Evolutionary conservation across 2,329 filamentous ascomycete genomes (phyloP), one percentile per base, ranked within the genome.

Genomic region (Clonostachys sp.): DNA sequence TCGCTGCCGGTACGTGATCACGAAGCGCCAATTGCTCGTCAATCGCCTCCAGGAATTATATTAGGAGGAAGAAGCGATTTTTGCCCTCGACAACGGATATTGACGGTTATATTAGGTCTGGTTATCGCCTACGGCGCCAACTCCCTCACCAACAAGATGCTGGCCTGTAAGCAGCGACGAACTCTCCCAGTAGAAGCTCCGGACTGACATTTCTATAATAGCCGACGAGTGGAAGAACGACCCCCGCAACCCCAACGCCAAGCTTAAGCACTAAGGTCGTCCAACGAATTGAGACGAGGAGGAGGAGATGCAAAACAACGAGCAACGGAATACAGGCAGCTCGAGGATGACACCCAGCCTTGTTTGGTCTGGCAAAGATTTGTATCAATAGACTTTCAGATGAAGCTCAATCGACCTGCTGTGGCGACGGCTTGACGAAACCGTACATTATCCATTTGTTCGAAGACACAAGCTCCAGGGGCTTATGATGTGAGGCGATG

Each of bases 151-250:
- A 87, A 80, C 68, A 74, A 81, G 61, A 80, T 95, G 76, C 84
- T 86, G 75, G 75, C 82, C 68, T 81, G 92, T 97, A 83, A 55
- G 71, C 36, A 39, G 7, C 36, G 36, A 39, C 17, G 17, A 39
- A 39, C 14, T 39, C 8, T 12, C 12, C 17, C 10, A 17, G 42
- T 16, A 14, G 41, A n/a, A 16, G 16, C 18, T 24, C 16, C 42
- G 51, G 52, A 51, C 61, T 65, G 50, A 65, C 56, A 42, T 50
- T 50, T 33, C 50, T 42, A 24, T 44, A 16, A 54, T 60, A 97
- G 92, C 84, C 77, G 89, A 88, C 61, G 90, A 97, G 77, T 96
- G 82, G 83, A 95, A 91, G 85, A 95, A 96, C 79, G 92, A 97
- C 74, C 90, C 91, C 57, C 85, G 91, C 72, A 96, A 96, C 82